A percentile compares a stretch with the other conserved stretches of the same genome.
Conservation (phyloP, 176 grass and related monocot genomes). For the Eragrostis nindensis region DNA sequence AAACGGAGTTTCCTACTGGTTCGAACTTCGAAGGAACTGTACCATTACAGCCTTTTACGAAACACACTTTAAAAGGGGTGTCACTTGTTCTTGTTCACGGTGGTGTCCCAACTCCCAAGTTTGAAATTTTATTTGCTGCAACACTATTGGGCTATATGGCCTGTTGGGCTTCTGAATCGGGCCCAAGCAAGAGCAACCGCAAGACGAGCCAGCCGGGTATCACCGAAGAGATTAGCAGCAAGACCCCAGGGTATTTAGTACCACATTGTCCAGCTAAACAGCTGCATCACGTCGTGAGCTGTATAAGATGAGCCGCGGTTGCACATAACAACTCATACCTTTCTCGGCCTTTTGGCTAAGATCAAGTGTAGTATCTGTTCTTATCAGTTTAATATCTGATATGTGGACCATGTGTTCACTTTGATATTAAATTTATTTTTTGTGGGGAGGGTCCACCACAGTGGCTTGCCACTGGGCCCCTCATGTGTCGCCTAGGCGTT, state of each 20-base stretch:
- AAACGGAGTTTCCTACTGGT: not conserved
- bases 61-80: not conserved
- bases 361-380: constrained; percentile 87
- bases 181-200: not conserved
- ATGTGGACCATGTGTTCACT: not conserved
- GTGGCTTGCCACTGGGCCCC: too few relatives aligned
- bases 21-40: not conserved
- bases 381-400: constrained; percentile 90
- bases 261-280: not conserved
- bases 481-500: not conserved
- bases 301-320: not conserved
- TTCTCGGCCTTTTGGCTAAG: constrained; percentile 90
- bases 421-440: constrained; percentile 20
- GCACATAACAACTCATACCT: constrained; percentile 40
- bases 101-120: too few relatives aligned
- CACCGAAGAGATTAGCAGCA: too few relatives aligned
- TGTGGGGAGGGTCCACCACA: too few relatives aligned
- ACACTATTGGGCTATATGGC: not conserved
- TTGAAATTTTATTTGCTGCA: too few relatives aligned
- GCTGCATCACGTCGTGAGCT: not conserved
- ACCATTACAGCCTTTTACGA: not conserved
- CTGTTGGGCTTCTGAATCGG: not conserved
- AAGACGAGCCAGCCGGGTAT: too few relatives aligned
- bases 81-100: too few relatives aligned
- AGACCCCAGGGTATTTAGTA: not conserved